Percentiles rank a stretch among this genome's conserved stretches.
phyloP scores from a whole-genome alignment of 1,284 basidiomycete species.

The Pseudozyma sp. region DNA sequence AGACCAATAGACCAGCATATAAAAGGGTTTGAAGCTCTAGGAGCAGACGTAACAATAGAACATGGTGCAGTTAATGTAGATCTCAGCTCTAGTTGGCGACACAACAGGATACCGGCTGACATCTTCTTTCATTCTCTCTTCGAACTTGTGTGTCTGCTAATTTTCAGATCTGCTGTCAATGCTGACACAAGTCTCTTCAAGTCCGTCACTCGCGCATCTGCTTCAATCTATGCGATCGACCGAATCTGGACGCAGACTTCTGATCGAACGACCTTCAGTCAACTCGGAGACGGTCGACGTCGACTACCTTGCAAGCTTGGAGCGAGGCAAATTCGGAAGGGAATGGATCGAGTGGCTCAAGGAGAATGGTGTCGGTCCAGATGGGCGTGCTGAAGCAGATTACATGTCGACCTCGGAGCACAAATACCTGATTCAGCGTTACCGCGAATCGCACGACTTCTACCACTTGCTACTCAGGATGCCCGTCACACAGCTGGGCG shows the following conservation, averaged over 20 bases:
- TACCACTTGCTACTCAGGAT: slow-evolving; percentile 90
- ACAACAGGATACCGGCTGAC: no score
- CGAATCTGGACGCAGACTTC: slow-evolving; percentile 74
- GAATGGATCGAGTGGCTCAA: slow-evolving; percentile 93
- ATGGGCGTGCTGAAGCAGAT: slow-evolving; percentile 78
- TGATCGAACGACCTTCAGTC: slow-evolving; percentile 85
- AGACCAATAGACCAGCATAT: no score
- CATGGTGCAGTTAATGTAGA: no score
- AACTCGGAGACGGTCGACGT: slow-evolving; percentile 83
- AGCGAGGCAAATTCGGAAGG: slow-evolving; percentile 85
- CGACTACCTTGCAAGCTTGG: slow-evolving; percentile 75
- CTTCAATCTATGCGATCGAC: slow-evolving; percentile 83
- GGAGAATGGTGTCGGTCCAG: slow-evolving; percentile 89
- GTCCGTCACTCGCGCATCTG: slow-evolving; percentile 80
- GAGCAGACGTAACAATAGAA: no score
- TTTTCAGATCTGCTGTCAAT: slow-evolving; percentile 45
- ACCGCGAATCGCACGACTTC: slow-evolving; percentile 94
- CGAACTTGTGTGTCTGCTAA: neutral
- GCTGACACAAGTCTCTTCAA: slow-evolving; percentile 57
- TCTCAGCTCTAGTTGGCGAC: no score
- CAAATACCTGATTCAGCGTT: slow-evolving; percentile 90
- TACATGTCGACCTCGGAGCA: slow-evolving; percentile 85
- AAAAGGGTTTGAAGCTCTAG: no score
- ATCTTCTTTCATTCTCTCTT: neutral
- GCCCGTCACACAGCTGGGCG: slow-evolving; percentile 88